Percentiles rank a stretch among this genome's conserved stretches.
phyloP scores from a whole-genome alignment of 2,329 filamentous ascomycete species.

The Epichloe gansuensis region DNA sequence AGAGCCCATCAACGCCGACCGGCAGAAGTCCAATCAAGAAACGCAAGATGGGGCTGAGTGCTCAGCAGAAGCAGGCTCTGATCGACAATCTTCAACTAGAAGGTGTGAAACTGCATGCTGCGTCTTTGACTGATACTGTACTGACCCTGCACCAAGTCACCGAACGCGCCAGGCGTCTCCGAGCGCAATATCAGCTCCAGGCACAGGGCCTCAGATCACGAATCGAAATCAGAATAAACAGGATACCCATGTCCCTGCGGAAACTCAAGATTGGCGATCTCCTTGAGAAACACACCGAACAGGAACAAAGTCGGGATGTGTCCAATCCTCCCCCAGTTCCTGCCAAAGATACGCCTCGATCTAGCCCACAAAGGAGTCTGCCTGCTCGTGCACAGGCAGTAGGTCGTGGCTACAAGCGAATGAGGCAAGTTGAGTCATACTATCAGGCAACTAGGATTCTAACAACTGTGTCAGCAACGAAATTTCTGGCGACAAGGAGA shows the following conservation, averaged over 20 bases:
- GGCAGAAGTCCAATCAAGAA: conserved; percentile 50
- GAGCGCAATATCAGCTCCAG: conserved; percentile 80
- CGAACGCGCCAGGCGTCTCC: conserved; percentile 73
- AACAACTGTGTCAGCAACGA: conserved; percentile 39
- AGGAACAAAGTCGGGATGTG: conserved; percentile 28
- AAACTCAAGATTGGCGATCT: conserved; percentile 75
- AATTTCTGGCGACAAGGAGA: conserved; percentile 64
- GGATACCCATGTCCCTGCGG: conserved; percentile 69
- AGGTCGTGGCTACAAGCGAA: conserved; percentile 30
- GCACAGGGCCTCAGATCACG: conserved; percentile 73
- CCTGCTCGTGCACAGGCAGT: conserved; percentile 10
- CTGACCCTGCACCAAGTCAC: conserved; percentile 46
- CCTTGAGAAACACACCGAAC: conserved; percentile 36
- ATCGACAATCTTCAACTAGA: conserved; percentile 86
- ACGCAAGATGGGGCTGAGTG: conserved; percentile 46
- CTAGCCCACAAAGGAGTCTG: conserved; percentile 23
- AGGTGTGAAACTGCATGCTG: conserved; percentile 38
- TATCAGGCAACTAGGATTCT: conserved; percentile 1
- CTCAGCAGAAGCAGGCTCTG: conserved; percentile 69
- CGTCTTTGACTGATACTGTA: background rate
- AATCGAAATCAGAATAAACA: conserved; percentile 85
- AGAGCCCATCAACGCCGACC: conserved; percentile 26
- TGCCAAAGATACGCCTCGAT: conserved; percentile 32
- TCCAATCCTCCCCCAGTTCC: conserved; percentile 34
- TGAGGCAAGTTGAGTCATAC: conserved; percentile 30